A percentile compares a stretch with the other conserved stretches of the same genome.
Evolutionary conservation across 441 rosid species (phyloP).

Genomic region (Arabidopsis hybrid): DNA sequence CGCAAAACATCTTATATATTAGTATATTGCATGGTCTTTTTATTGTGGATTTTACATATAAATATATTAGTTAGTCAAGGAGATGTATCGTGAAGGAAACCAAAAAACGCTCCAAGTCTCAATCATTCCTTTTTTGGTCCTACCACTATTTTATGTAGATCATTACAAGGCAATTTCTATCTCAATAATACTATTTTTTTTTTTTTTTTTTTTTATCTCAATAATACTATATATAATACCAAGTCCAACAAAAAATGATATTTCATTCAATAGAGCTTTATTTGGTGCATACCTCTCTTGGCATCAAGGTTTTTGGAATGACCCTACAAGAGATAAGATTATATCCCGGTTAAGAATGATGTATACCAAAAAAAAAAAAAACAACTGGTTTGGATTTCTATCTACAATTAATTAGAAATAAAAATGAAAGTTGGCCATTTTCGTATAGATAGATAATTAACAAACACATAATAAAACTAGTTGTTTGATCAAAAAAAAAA

Average conservation of each 20-base stretch:
- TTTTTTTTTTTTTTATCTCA: slow-evolving; percentile 31
- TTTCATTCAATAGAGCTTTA: slow-evolving; percentile 8
- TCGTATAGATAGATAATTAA: slow-evolving; percentile 21
- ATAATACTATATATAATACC: slow-evolving; percentile 24
- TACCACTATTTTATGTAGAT: slow-evolving; percentile 47
- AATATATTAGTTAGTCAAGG: slow-evolving; percentile 42
- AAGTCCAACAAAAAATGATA: slow-evolving; percentile 24
- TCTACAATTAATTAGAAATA: neutral
- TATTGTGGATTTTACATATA: slow-evolving; percentile 26
- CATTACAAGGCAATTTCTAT: slow-evolving; percentile 39
- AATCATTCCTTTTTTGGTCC: slow-evolving; percentile 47
- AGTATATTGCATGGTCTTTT: slow-evolving; percentile 20
- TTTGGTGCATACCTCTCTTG: slow-evolving; percentile 59
- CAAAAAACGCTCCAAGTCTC: slow-evolving; percentile 39
- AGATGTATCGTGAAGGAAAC: slow-evolving; percentile 44
- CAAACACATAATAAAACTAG: slow-evolving; percentile 29
- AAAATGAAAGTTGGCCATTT: slow-evolving; percentile 34
- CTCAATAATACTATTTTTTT: slow-evolving; percentile 30
- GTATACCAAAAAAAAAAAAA: neutral
- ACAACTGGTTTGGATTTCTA: slow-evolving; percentile 1
- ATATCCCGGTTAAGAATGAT: slow-evolving; percentile 25
- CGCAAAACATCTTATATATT: slow-evolving; percentile 17
- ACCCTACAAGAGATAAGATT: slow-evolving; percentile 52
- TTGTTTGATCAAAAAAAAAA: neutral
- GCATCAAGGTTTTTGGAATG: slow-evolving; percentile 65